Percentiles rank a stretch among this genome's conserved stretches.
Conservation (phyloP, 2,329 filamentous ascomycete genomes). For the Epichloe coenophiala region DNA sequence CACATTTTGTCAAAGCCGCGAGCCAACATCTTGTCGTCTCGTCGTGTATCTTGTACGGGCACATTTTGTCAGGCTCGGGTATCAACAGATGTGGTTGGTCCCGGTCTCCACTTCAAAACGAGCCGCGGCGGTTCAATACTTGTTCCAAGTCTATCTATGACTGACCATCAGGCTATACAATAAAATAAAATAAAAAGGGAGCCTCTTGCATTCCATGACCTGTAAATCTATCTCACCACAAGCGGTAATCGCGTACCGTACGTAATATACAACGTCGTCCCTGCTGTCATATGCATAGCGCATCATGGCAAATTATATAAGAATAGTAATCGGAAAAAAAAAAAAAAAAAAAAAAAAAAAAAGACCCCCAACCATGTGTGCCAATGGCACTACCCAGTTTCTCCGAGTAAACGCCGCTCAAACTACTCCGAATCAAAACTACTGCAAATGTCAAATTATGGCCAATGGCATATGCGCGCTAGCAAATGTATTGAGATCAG, state of each 20-base stretch:
- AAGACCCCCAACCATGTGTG: background rate
- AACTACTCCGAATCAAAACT: background rate
- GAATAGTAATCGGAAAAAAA: background rate
- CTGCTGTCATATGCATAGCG: background rate
- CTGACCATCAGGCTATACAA: slow-evolving; percentile 4
- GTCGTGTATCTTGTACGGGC: too few species aligned
- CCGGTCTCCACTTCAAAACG: background rate
- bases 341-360: background rate
- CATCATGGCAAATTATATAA: slow-evolving; percentile 2
- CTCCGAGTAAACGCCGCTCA: slow-evolving; percentile 4
- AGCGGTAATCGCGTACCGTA: background rate
- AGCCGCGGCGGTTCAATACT: background rate
- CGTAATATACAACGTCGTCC: slow-evolving; percentile 5
- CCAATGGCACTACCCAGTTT: background rate
- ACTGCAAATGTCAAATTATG: background rate
- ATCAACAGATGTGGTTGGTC: background rate
- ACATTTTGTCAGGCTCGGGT: too few species aligned
- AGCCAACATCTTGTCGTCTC: too few species aligned
- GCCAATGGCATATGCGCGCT: slow-evolving; percentile 1
- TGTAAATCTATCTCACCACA: background rate
- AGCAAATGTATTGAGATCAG: background rate
- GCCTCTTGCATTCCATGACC: background rate
- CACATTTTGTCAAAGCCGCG: too few species aligned
- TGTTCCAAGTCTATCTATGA: slow-evolving; percentile 2
- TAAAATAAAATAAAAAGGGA: background rate